Conservation (phyloP, 306 rosid species). For the Mimosa bimucronata region DNA sequence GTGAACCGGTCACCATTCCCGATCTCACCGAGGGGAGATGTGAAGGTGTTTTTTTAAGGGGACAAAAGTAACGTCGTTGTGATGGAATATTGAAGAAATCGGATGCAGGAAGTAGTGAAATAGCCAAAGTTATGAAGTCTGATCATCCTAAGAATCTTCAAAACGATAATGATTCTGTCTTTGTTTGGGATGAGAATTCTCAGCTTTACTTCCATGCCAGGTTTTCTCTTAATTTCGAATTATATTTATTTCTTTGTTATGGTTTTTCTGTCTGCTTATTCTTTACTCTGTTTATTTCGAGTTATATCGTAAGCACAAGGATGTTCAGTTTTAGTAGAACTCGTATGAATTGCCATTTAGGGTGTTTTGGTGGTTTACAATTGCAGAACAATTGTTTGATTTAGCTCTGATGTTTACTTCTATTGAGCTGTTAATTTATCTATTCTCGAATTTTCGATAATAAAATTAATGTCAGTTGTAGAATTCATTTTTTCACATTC, state of each 20-base stretch:
- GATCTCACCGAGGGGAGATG: no score
- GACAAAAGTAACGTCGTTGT: background rate
- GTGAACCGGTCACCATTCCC: no score
- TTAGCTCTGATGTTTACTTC: background rate
- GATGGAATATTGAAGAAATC: constrained; percentile 6
- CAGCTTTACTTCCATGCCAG: constrained; percentile 80
- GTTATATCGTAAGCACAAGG: background rate
- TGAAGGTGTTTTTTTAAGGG: no score
- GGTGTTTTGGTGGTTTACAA: background rate
- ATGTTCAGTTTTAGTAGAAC: background rate
- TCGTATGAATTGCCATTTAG: background rate
- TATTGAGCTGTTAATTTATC: background rate
- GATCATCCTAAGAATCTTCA: constrained; percentile 41
- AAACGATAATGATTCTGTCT: constrained; percentile 44
- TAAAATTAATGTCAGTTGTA: background rate
- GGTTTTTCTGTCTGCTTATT: background rate
- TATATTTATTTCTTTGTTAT: background rate
- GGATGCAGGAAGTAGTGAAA: background rate
- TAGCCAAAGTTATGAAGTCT: constrained; percentile 40
- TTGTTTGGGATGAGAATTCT: constrained; percentile 79
- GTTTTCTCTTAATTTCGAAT: constrained; percentile 39
- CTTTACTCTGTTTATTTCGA: constrained; percentile 10
- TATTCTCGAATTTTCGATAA: background rate
- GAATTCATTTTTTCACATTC: background rate
- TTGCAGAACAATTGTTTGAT: background rate